These are phyloP conservation scores for Dendrobium huoshanense DNA, from an alignment of 106 monocot genomes.

Conservation along the genomic window DNA sequence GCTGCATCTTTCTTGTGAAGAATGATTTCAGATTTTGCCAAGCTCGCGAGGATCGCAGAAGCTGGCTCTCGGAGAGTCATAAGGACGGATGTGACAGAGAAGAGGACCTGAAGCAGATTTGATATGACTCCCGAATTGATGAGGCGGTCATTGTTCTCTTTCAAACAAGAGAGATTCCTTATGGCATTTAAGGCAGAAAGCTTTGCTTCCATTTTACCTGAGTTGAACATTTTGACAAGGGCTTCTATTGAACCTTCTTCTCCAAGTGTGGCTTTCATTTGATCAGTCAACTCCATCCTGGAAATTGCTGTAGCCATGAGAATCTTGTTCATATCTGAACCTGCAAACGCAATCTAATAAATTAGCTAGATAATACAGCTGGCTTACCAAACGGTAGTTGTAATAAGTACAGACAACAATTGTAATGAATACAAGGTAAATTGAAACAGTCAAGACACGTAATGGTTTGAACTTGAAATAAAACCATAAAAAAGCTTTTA, in stretches of 20 bases:
- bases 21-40: slow-evolving; percentile 52
- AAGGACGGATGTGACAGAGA: slow-evolving; percentile 83
- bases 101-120: slow-evolving; percentile 67
- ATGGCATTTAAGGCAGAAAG: slow-evolving; percentile 54
- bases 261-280: slow-evolving; percentile 61
- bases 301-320: slow-evolving; percentile 83
- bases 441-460: too few relatives aligned
- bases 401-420: too few relatives aligned
- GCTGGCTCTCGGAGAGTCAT: slow-evolving; percentile 78
- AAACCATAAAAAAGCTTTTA: too few relatives aligned
- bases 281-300: slow-evolving; percentile 65
- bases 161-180: slow-evolving; percentile 49
- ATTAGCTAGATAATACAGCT: background rate
- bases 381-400: too few relatives aligned
- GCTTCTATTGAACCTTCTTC: slow-evolving; percentile 52
- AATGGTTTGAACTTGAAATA: too few relatives aligned
- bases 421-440: too few relatives aligned
- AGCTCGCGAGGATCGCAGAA: slow-evolving; percentile 54
- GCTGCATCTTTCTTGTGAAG: slow-evolving; percentile 50
- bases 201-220: slow-evolving; percentile 80
- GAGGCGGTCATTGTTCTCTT: slow-evolving; percentile 37
- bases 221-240: slow-evolving; percentile 66
- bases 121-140: slow-evolving; percentile 46
- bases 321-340: slow-evolving; percentile 92
- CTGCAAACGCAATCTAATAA: slow-evolving; percentile 21